Evolutionary conservation across 2,329 filamentous ascomycete genomes (phyloP).

Genomic region (Pseudogymnoascus sp.): DNA sequence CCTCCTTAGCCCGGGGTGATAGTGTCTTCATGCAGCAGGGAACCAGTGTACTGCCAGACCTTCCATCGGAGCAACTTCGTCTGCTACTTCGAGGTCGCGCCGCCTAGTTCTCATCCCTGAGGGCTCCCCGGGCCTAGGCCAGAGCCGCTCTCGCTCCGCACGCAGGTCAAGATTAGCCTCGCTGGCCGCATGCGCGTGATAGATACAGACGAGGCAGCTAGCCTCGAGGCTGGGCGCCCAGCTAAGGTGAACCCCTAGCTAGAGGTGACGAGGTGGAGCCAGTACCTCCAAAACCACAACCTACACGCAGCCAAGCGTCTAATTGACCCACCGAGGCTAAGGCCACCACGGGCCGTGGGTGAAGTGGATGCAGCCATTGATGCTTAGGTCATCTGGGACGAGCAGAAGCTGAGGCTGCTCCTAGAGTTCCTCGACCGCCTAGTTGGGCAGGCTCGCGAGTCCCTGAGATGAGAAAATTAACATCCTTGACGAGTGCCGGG

Average conservation of each 20-base stretch:
- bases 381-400: not conserved
- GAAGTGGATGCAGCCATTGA: not conserved
- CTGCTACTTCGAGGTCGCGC: not conserved
- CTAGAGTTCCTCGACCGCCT: constrained; percentile 13
- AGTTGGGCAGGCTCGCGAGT: constrained; percentile 11
- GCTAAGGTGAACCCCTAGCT: constrained; percentile 10
- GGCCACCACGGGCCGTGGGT: not conserved
- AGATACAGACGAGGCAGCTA: too few relatives aligned
- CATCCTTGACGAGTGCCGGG: constrained; percentile 13
- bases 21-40: not conserved
- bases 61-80: not conserved
- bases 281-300: constrained; percentile 9
- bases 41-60: not conserved
- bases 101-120: not conserved
- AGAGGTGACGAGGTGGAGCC: constrained; percentile 7
- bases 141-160: too few relatives aligned
- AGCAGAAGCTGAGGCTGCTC: constrained; percentile 7
- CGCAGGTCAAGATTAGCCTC: too few relatives aligned
- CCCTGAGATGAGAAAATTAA: constrained; percentile 12
- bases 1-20: too few relatives aligned
- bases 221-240: too few relatives aligned
- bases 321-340: not conserved
- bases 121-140: not conserved
- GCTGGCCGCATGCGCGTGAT: not conserved
- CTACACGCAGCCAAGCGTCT: not conserved